phyloP scores from a whole-genome alignment of 306 rosid species.

The Rosa lucieae region DNA sequence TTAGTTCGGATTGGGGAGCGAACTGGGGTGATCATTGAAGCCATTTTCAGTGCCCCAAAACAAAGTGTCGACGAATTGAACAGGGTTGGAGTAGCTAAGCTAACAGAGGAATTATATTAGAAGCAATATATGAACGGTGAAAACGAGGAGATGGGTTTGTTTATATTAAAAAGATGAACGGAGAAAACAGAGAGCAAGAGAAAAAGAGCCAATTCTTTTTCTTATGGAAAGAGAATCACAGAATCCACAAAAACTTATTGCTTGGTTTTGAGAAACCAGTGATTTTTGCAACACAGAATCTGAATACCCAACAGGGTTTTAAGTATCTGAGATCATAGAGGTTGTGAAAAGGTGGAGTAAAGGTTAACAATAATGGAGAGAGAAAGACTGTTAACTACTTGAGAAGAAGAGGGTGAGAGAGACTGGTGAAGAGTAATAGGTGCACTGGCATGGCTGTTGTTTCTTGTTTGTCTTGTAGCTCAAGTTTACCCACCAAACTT shows the following conservation, averaged over 20 bases:
- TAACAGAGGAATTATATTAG: slow-evolving; percentile 1
- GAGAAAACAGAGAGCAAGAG: slow-evolving; percentile 25
- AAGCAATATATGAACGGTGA: slow-evolving; percentile 21
- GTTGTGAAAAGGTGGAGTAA: background rate
- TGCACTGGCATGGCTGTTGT: background rate
- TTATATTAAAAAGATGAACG: slow-evolving; percentile 20
- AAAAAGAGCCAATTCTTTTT: background rate
- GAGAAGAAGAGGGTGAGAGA: background rate
- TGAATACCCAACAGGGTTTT: background rate
- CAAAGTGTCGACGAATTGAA: slow-evolving; percentile 4
- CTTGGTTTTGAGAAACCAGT: slow-evolving; percentile 7
- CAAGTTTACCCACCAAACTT: background rate
- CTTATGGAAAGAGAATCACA: background rate
- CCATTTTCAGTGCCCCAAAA: slow-evolving; percentile 35
- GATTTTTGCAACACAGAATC: background rate
- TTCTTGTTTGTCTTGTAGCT: background rate
- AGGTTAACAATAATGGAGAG: slow-evolving; percentile 13
- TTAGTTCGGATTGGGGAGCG: slow-evolving; percentile 34
- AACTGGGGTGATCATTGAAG: slow-evolving; percentile 41
- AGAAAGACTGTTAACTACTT: background rate
- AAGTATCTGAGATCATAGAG: background rate
- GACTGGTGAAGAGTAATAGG: background rate
- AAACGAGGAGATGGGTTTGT: slow-evolving; percentile 27
- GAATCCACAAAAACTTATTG: background rate
- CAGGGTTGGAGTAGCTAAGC: slow-evolving; percentile 6